A percentile compares a stretch with the other conserved stretches of the same genome.
Evolutionary conservation across 2,329 filamentous ascomycete genomes (phyloP).

Genomic region (Talaromyces sp.): DNA sequence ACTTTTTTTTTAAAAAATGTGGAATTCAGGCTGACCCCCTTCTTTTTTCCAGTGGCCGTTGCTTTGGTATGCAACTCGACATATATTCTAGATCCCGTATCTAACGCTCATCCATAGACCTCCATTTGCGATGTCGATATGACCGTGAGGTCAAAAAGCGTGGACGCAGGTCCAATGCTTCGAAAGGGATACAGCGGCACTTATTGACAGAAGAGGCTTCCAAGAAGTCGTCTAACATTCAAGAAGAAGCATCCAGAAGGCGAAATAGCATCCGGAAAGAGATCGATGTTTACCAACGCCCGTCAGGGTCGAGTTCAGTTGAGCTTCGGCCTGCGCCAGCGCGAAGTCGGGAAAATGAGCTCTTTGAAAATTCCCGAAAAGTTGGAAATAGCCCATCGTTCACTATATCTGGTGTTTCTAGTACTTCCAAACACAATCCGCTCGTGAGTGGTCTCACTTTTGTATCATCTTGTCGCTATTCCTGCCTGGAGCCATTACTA

Average conservation of each 20-base stretch:
- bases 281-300: background rate
- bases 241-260: background rate
- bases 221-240: background rate
- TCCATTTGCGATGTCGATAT: background rate
- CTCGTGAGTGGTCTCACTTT: background rate
- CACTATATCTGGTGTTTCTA: background rate
- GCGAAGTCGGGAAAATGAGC: background rate
- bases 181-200: background rate
- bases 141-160: background rate
- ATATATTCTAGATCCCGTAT: background rate
- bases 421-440: background rate
- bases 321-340: background rate
- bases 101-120: background rate
- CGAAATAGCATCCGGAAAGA: background rate
- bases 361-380: background rate
- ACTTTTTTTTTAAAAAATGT: background rate
- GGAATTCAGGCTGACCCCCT: background rate
- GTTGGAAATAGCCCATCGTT: background rate
- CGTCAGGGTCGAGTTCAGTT: background rate
- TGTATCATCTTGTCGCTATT: background rate
- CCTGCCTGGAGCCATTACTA: slow-evolving; percentile 14
- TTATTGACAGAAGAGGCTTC: background rate
- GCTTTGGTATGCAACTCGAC: background rate
- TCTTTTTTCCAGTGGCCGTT: background rate
- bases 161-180: background rate